Evolutionary conservation across 192 early-diverging fungal species (phyloP), one percentile per base, ranked within the genome.

Genomic region (Coemansia sp.): DNA sequence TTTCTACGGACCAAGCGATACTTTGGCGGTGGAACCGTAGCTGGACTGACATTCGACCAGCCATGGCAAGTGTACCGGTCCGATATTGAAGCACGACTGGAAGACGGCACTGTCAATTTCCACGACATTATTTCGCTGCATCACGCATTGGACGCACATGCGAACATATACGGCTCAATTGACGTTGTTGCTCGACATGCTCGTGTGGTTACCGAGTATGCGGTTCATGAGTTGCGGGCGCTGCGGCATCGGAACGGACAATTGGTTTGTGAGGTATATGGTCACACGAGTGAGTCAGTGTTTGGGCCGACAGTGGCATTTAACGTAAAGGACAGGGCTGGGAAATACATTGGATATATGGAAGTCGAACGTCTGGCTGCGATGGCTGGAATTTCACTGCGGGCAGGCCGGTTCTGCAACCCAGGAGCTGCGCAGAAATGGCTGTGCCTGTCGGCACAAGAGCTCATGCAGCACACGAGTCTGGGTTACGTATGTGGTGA

Each of bases 21-120:
- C 63, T 91, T 91, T 84, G 92, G 92, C 4, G 93, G 93, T 14
- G 93, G 93, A 4, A 91, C 91, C 0, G 87, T 94, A 24, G 63
- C 78, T 0, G 86, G 85, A 0, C 65, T 92, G 49, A 59, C 79
- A 0, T 83, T 80, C 51, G 82, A 85, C 24, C 75, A 57, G 11
- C 50, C 69, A 15, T 89, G 85, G 87, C 86, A 89, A 32, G 71
- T 69, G n/a, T 86, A 84, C 49, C 73, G 84, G 6, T 17, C 60
- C 12, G 71, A 67, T 5, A 56, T 87, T 17, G 76, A 82, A 23
- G 77, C 80, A 45, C 63, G 81, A 12, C 85, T 85, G 43, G 93
- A 94, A 69, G 89, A 92, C 56, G 93, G 93, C 17, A 94, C 93
- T 4, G 32, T 91, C 6, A 89, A 92, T 49, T 94, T 87, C 60